Conservation (phyloP, 768 basidiomycete genomes). For the Cystofilobasidium bisporidii region DNA sequence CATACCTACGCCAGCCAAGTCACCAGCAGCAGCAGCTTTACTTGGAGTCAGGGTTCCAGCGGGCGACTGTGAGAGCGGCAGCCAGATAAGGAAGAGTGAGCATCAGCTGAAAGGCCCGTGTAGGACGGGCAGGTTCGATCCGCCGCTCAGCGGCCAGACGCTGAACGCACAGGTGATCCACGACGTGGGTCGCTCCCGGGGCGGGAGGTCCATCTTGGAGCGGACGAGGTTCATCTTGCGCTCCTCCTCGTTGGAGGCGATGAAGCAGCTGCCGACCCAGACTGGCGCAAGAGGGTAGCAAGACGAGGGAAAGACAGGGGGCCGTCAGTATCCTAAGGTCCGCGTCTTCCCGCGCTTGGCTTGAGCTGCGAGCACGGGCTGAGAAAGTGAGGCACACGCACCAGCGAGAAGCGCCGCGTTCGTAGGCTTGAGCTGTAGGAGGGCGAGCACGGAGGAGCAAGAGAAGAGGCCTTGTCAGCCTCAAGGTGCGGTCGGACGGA, state of each 20-base stretch:
- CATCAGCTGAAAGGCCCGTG: no score
- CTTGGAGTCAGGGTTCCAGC: conserved; percentile 6
- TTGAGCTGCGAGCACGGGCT: neutral
- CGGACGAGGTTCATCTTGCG: conserved; percentile 18
- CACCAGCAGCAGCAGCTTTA: neutral
- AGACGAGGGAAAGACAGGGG: neutral
- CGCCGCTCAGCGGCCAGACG: no score
- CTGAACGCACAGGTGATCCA: conserved; percentile 18
- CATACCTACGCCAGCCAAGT: no score
- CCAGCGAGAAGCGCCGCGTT: neutral
- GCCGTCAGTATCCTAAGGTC: neutral
- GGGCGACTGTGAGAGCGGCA: neutral
- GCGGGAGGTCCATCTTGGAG: conserved; percentile 7
- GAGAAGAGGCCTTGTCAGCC: neutral
- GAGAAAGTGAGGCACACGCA: neutral
- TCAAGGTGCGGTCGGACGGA: neutral
- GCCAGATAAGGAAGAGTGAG: neutral
- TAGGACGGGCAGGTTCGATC: no score
- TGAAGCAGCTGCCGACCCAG: conserved; percentile 15
- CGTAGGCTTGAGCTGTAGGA: conserved; percentile 8
- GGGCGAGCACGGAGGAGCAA: neutral
- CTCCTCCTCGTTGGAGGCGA: conserved; percentile 16
- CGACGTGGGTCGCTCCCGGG: neutral
- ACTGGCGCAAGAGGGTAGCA: neutral
- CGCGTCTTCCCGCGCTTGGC: neutral